These are phyloP conservation scores for Malus sieversii DNA, from an alignment of 306 rosid species.

Conservation along the genomic window DNA sequence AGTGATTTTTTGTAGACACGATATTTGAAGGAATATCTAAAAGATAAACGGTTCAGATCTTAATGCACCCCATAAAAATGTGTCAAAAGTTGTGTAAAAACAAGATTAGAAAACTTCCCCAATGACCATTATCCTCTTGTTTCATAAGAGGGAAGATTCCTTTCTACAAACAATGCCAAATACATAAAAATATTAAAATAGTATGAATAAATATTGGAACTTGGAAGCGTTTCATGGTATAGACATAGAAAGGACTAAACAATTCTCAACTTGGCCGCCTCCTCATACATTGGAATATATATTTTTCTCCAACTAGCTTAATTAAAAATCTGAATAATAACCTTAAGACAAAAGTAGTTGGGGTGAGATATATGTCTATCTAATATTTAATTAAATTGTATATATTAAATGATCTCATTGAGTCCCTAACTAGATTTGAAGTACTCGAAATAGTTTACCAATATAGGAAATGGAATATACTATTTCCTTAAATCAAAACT, in stretches of 20 bases:
- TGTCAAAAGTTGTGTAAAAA: neutral
- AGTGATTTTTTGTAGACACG: no score
- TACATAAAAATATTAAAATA: conserved; percentile 10
- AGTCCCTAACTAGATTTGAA: conserved; percentile 11
- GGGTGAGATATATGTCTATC: conserved; percentile 10
- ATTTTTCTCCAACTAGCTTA: conserved; percentile 11
- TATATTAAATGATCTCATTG: neutral
- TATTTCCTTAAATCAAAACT: conserved; percentile 2
- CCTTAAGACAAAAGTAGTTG: conserved; percentile 18
- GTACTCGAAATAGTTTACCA: neutral
- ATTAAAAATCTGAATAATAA: conserved; percentile 5
- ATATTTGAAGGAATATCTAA: no score
- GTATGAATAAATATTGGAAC: neutral
- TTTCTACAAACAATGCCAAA: conserved; percentile 42
- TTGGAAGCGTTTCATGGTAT: conserved; percentile 15
- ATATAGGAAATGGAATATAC: conserved; percentile 18
- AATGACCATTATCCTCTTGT: conserved; percentile 17
- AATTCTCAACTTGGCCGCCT: conserved; percentile 35
- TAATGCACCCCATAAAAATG: no score
- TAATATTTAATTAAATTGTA: neutral
- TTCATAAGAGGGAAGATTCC: conserved; percentile 35
- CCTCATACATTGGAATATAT: conserved; percentile 8
- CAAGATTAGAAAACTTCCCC: conserved; percentile 4
- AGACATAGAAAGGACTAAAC: conserved; percentile 13
- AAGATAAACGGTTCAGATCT: no score